Evolutionary conservation across 176 grass and related monocot species (phyloP).

Genomic region (Echinochloa phyllopogon): DNA sequence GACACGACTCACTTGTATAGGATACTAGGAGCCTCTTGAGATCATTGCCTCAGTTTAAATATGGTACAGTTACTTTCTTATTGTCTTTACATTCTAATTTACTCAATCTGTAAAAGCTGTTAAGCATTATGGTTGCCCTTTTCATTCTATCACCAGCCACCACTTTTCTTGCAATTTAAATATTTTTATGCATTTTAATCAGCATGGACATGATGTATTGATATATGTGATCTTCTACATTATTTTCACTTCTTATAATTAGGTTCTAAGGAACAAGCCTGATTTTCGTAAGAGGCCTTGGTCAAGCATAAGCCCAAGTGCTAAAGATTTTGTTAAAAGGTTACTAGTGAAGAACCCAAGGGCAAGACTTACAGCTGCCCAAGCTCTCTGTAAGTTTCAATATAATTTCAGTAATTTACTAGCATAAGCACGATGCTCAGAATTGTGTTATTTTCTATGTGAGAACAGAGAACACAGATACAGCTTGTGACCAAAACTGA

Average conservation of each 20-base stretch:
- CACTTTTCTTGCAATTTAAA: conserved; percentile 20
- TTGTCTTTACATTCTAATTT: neutral
- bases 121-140: neutral
- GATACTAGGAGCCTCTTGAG: conserved; percentile 10
- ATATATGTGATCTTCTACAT: conserved; percentile 37
- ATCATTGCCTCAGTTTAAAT: neutral
- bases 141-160: neutral
- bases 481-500: neutral
- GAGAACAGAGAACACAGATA: conserved; percentile 13
- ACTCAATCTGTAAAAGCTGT: conserved; percentile 2
- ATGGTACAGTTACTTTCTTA: neutral
- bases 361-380: conserved; percentile 93
- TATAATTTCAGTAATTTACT: conserved; percentile 28
- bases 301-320: conserved; percentile 76
- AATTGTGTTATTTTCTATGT: neutral
- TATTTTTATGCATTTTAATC: conserved; percentile 40
- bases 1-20: neutral
- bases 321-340: conserved; percentile 96
- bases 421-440: neutral
- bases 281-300: conserved; percentile 96
- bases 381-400: conserved; percentile 88
- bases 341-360: conserved; percentile 94
- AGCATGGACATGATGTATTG: conserved; percentile 10
- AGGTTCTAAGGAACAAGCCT: conserved; percentile 97
- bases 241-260: conserved; percentile 41